Evolutionary conservation across 805 yeast species (phyloP).

Genomic region (Candida piceae): DNA sequence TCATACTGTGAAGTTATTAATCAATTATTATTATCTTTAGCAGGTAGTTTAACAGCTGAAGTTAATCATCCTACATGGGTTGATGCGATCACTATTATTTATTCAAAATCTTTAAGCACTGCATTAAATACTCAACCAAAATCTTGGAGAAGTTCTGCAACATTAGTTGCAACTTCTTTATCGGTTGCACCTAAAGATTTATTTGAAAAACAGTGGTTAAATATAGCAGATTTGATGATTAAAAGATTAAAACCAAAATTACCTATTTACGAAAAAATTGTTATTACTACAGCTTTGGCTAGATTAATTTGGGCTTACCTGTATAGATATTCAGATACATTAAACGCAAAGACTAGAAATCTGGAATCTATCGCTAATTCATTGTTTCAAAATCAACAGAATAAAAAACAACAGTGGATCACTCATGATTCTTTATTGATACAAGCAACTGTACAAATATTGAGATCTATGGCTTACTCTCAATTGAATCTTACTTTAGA

Average conservation of each 20-base stretch:
- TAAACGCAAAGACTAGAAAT: conserved; percentile 80
- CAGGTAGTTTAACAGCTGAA: conserved; percentile 86
- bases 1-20: conserved; percentile 86
- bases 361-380: conserved; percentile 61
- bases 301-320: conserved; percentile 87
- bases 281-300: conserved; percentile 59
- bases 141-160: conserved; percentile 64
- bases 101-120: conserved; percentile 41
- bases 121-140: conserved; percentile 38
- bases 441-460: conserved; percentile 62
- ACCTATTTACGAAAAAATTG: conserved; percentile 43
- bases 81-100: conserved; percentile 65
- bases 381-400: conserved; percentile 40
- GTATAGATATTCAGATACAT: conserved; percentile 79
- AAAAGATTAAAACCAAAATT: conserved; percentile 60
- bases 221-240: conserved; percentile 57
- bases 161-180: conserved; percentile 65
- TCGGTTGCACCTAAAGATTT: conserved; percentile 77
- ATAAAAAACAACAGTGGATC: conserved; percentile 73
- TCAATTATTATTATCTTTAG: conserved; percentile 71
- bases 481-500: conserved; percentile 78
- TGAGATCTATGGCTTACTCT: conserved; percentile 74
- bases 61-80: conserved; percentile 96
- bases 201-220: conserved; percentile 69
- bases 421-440: conserved; percentile 56